phyloP scores from a whole-genome alignment of 2,329 filamentous ascomycete genomes.

The Ophiostoma montium region DNA sequence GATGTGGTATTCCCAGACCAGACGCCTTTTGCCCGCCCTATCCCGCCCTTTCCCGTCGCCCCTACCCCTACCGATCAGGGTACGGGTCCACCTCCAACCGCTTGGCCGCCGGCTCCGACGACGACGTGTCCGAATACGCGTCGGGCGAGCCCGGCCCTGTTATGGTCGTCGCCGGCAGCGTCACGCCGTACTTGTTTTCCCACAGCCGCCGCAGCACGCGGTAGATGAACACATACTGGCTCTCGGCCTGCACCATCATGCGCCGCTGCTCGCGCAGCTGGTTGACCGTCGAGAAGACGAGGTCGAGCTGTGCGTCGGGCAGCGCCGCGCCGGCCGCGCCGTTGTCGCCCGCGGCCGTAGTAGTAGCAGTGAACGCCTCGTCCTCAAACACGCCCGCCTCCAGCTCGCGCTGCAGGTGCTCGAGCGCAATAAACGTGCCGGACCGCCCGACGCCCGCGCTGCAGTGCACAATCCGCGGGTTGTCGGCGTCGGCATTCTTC shows the following conservation, averaged over 20 bases:
- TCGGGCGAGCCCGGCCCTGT: no score
- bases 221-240: conserved; percentile 80
- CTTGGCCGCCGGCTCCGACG: conserved; percentile 34
- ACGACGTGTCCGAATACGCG: not conserved
- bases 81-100: conserved; percentile 38
- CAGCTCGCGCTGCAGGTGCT: conserved; percentile 75
- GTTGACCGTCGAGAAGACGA: conserved; percentile 65
- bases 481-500: conserved; percentile 39
- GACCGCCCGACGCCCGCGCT: conserved; percentile 89
- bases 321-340: not conserved
- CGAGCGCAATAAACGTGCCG: conserved; percentile 92
- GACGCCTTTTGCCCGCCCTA: no score
- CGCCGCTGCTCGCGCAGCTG: conserved; percentile 71
- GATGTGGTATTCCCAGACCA: no score
- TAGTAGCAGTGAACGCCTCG: not conserved
- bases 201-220: conserved; percentile 65
- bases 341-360: not conserved
- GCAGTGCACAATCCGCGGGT: conserved; percentile 72
- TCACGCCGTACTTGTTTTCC: conserved; percentile 45
- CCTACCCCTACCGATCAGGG: conserved; percentile 14
- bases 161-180: conserved; percentile 13
- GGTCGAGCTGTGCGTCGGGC: conserved; percentile 5
- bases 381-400: conserved; percentile 54
- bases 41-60: no score
- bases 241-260: conserved; percentile 87